Evolutionary conservation across 2,329 filamentous ascomycete species (phyloP).

Genomic region (Aspergillus pseudoviridinutans): DNA sequence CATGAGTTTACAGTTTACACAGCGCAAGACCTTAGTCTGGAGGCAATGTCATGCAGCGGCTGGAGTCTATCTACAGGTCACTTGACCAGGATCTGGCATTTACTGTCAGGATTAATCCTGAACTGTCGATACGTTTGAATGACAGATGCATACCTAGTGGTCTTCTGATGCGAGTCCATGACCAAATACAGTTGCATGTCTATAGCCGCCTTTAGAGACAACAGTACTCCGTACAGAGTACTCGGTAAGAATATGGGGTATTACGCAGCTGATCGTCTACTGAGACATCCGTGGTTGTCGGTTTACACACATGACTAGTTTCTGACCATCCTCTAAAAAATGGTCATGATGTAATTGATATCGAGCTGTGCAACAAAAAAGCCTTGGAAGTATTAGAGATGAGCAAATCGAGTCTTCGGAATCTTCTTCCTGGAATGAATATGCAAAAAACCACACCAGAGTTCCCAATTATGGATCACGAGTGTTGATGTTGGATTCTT

Average conservation of each 20-base stretch:
- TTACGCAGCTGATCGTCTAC: not conserved
- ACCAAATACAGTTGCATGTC: not conserved
- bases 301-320: slow-evolving; percentile 3
- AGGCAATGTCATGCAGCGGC: too few species aligned
- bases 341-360: slow-evolving; percentile 7
- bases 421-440: not conserved
- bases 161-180: not conserved
- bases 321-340: not conserved
- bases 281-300: slow-evolving; percentile 10
- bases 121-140: not conserved
- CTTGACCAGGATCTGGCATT: not conserved
- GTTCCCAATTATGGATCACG: not conserved
- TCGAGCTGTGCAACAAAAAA: not conserved
- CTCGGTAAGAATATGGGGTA: not conserved
- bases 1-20: not conserved
- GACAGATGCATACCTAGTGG: not conserved
- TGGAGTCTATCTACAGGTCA: not conserved
- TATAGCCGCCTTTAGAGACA: not conserved
- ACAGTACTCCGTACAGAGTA: too few species aligned
- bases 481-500: not conserved
- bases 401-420: not conserved
- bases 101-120: not conserved
- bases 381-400: not conserved
- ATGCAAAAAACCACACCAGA: not conserved
- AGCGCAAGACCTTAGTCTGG: not conserved